Evolutionary conservation across 345 rosid genomes (phyloP).

Genomic region (Litchi chinensis): DNA sequence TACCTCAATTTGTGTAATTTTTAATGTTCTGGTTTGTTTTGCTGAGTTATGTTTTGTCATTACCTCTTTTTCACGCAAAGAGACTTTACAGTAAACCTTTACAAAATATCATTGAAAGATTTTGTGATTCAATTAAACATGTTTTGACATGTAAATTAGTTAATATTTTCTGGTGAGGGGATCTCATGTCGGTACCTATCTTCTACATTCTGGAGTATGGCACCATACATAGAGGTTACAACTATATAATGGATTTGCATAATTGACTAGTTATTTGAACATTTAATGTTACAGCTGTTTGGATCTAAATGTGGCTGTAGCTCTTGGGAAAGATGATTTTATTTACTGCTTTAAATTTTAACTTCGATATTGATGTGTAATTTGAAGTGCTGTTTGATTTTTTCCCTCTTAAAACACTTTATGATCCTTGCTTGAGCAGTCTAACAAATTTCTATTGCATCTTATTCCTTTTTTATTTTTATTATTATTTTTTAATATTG

Average conservation of each 20-base stretch:
- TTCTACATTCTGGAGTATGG: slow-evolving; percentile 18
- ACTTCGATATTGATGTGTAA: not conserved
- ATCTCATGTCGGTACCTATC: slow-evolving; percentile 94
- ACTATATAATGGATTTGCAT: not conserved
- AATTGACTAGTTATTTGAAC: not conserved
- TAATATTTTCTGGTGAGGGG: slow-evolving; percentile 70
- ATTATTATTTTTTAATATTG: not conserved
- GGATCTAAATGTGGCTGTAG: not conserved
- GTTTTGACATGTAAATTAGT: slow-evolving; percentile 10
- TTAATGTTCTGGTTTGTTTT: too few relatives aligned
- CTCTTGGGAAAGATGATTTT: not conserved
- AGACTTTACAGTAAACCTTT: slow-evolving; percentile 11
- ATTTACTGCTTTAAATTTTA: slow-evolving; percentile 2
- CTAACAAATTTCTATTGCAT: not conserved
- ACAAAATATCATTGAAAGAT: not conserved
- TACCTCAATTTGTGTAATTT: too few relatives aligned
- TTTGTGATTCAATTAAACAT: not conserved
- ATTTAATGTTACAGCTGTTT: too few relatives aligned
- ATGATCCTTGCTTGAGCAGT: slow-evolving; percentile 2
- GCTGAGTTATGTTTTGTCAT: not conserved
- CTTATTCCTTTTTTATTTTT: slow-evolving; percentile 1
- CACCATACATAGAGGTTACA: too few relatives aligned
- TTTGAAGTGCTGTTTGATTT: not conserved
- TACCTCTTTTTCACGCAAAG: not conserved
- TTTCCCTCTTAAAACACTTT: not conserved